Percentiles rank a stretch among this genome's conserved stretches.
Conservation (phyloP, 2,329 filamentous ascomycete species). For the Oidium heveae region DNA sequence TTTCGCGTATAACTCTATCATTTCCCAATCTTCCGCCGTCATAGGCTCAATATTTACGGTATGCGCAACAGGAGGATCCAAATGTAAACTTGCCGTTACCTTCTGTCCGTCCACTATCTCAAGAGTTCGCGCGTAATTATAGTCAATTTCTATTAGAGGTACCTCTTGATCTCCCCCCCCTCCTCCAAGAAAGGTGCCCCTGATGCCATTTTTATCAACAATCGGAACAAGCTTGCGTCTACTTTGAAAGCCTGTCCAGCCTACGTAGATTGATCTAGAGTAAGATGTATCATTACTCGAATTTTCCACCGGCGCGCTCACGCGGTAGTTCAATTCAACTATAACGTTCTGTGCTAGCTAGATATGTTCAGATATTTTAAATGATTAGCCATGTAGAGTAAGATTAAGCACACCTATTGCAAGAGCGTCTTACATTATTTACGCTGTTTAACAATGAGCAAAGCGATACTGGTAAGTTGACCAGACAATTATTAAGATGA, state of each 20-base stretch:
- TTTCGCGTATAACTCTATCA: slow-evolving; percentile 88
- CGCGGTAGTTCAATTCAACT: slow-evolving; percentile 64
- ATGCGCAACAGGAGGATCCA: slow-evolving; percentile 75
- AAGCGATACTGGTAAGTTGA: slow-evolving; percentile 70
- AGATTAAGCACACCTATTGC: too few relatives aligned
- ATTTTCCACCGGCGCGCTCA: slow-evolving; percentile 22
- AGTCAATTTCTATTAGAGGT: slow-evolving; percentile 62
- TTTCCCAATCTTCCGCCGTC: slow-evolving; percentile 93
- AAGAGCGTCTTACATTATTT: slow-evolving; percentile 43
- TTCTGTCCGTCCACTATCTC: slow-evolving; percentile 64
- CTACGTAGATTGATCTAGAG: slow-evolving; percentile 56
- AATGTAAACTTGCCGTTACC: slow-evolving; percentile 44
- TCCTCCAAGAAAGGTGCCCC: slow-evolving; percentile 27
- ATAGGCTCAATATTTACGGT: slow-evolving; percentile 93
- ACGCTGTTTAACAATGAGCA: slow-evolving; percentile 68
- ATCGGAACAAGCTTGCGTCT: slow-evolving; percentile 55
- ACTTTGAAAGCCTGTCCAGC: slow-evolving; percentile 96
- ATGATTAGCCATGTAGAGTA: too few relatives aligned
- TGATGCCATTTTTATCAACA: slow-evolving; percentile 49
- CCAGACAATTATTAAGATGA: slow-evolving; percentile 78
- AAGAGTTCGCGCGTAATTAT: slow-evolving; percentile 52
- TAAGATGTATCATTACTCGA: slow-evolving; percentile 21
- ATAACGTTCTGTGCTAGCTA: slow-evolving; percentile 88
- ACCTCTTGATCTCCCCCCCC: slow-evolving; percentile 47
- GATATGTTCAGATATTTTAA: too few relatives aligned